A percentile compares a stretch with the other conserved stretches of the same genome.
Conservation (phyloP, 192 early-diverging fungal species). For the Gryganskiella cystojenkinii region DNA sequence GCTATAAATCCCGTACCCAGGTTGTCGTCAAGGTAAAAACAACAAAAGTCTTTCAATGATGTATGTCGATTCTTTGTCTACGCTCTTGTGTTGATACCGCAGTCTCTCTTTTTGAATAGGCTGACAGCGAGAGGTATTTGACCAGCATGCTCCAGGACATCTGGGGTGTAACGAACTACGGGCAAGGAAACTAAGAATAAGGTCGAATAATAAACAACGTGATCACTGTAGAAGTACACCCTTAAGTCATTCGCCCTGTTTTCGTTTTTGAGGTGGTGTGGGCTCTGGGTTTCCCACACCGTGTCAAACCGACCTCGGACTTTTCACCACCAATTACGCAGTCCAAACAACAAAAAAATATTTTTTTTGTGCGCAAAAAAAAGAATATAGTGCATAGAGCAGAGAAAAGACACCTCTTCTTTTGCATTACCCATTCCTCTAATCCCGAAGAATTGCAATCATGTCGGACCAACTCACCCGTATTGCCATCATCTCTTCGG, state of each 20-base stretch:
- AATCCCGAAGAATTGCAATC: background rate
- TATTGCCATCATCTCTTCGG: slow-evolving; percentile 92
- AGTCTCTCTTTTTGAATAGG: background rate
- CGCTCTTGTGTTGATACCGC: too few species aligned
- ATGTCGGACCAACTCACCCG: slow-evolving; percentile 93
- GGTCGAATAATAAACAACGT: background rate
- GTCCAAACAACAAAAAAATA: too few species aligned
- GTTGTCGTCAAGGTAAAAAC: slow-evolving; percentile 24
- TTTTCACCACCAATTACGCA: too few species aligned
- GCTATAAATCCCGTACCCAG: slow-evolving; percentile 3
- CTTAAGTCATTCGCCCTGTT: too few species aligned
- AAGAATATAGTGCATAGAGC: too few species aligned
- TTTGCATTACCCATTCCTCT: slow-evolving; percentile 3
- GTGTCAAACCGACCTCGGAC: too few species aligned
- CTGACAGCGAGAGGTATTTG: slow-evolving; percentile 36
- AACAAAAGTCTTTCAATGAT: too few species aligned
- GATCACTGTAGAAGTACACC: too few species aligned
- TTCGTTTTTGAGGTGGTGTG: too few species aligned
- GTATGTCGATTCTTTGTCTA: too few species aligned
- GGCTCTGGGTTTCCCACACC: too few species aligned
- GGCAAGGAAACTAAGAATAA: background rate
- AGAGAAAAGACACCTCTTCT: background rate
- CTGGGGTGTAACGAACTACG: slow-evolving; percentile 31
- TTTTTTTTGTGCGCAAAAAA: too few species aligned
- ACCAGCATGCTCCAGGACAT: slow-evolving; percentile 38